phyloP scores from a whole-genome alignment of 1,139 yeast genomes.

The Diutina sp. region DNA sequence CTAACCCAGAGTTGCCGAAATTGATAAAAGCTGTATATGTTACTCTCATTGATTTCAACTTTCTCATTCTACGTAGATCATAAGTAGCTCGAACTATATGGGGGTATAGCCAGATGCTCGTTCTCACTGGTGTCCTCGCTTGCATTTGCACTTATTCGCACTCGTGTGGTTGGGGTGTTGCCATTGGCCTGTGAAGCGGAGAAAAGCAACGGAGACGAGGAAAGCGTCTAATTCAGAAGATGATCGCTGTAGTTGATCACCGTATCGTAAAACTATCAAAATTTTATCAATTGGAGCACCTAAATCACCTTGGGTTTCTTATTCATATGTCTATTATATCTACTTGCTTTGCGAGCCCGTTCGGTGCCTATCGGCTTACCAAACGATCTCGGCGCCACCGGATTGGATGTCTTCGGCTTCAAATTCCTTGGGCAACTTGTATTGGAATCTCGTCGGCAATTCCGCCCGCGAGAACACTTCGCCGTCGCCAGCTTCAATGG shows the following conservation, averaged over 20 bases:
- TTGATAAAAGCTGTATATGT: too few species aligned
- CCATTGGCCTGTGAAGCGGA: background rate
- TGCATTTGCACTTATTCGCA: background rate
- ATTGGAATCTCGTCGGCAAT: background rate
- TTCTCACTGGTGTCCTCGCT: background rate
- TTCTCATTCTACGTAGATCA: too few species aligned
- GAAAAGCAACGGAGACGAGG: background rate
- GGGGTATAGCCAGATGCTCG: background rate
- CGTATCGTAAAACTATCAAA: too few species aligned
- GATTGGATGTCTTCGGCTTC: background rate
- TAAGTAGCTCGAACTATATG: too few species aligned
- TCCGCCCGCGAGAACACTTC: background rate
- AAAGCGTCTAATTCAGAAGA: too few species aligned
- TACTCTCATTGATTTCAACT: too few species aligned
- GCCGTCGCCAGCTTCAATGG: conserved; percentile 1
- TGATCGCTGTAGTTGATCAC: too few species aligned
- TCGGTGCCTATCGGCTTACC: background rate
- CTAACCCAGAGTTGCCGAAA: too few species aligned
- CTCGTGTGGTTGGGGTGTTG: background rate
- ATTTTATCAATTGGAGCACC: too few species aligned
- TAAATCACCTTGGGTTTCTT: too few species aligned
- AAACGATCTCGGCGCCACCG: conserved; percentile 2
- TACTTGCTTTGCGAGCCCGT: background rate
- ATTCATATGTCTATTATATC: background rate
- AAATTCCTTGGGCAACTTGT: background rate